Percentiles rank a stretch among this genome's conserved stretches.
Evolutionary conservation across 2,329 filamentous ascomycete species (phyloP).

Genomic region (Dactylellina sp.): DNA sequence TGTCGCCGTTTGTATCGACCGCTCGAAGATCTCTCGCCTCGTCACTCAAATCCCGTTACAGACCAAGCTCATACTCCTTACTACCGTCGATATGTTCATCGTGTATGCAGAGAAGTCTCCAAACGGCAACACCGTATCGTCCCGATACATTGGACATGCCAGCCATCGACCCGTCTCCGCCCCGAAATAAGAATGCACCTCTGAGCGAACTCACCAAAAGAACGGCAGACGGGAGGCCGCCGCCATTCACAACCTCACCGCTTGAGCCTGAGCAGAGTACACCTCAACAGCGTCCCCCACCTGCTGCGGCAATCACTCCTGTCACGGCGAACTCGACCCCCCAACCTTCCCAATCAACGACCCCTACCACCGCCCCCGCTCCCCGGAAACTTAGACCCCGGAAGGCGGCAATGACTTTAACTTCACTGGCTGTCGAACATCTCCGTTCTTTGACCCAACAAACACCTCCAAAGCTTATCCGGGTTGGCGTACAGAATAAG

Average conservation of each 20-base stretch:
- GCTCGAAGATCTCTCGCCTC: conserved; percentile 30
- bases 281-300: not conserved
- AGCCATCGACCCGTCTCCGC: conserved; percentile 40
- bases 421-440: conserved; percentile 81
- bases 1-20: conserved; percentile 38
- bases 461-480: conserved; percentile 90
- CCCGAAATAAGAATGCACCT: conserved; percentile 36
- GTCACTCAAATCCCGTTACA: conserved; percentile 51
- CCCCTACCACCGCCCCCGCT: conserved; percentile 14
- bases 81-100: conserved; percentile 47
- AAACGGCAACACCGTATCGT: conserved; percentile 53
- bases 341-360: not conserved
- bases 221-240: conserved; percentile 18
- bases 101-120: conserved; percentile 42
- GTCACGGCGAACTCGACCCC: conserved; percentile 5
- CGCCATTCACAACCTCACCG: conserved; percentile 35
- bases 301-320: not conserved
- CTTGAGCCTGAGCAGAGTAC: conserved; percentile 1
- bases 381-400: conserved; percentile 76
- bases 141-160: conserved; percentile 51
- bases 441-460: conserved; percentile 81
- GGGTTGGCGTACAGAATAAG: conserved; percentile 91
- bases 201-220: conserved; percentile 37
- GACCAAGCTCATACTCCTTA: conserved; percentile 20
- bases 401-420: conserved; percentile 91